These are phyloP conservation scores for Paraphysoderma sedebokerense DNA, from an alignment of 371 early-diverging fungal genomes.

Conservation along the genomic window DNA sequence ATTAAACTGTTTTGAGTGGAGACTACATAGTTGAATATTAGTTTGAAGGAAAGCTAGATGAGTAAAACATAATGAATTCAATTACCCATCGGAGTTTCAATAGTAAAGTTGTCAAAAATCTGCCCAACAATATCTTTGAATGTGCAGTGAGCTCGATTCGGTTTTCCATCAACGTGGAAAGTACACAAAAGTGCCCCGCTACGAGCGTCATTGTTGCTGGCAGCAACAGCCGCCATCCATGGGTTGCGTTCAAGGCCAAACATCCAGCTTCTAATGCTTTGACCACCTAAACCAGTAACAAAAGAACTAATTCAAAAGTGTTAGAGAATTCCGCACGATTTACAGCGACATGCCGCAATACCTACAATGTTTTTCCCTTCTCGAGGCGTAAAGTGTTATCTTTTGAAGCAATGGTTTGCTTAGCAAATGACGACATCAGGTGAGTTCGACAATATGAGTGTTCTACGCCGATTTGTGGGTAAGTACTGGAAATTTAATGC, in stretches of 20 bases:
- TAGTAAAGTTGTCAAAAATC: constrained; percentile 12
- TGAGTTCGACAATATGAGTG: constrained; percentile 10
- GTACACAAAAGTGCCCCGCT: constrained; percentile 18
- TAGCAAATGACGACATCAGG: constrained; percentile 13
- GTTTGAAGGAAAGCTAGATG: no score
- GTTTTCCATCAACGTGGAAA: constrained; percentile 9
- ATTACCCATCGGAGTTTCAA: not conserved
- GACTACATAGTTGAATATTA: not conserved
- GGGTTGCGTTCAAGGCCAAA: constrained; percentile 6
- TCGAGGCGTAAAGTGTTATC: not conserved
- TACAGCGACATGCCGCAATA: constrained; percentile 5
- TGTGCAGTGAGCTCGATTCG: constrained; percentile 10
- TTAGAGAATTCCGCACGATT: constrained; percentile 15
- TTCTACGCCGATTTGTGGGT: not conserved
- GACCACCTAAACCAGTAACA: constrained; percentile 19
- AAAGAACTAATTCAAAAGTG: no score
- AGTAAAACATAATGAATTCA: not conserved
- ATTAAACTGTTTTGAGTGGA: no score
- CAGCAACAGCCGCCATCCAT: constrained; percentile 19
- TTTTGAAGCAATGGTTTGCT: not conserved
- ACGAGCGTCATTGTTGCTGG: constrained; percentile 11
- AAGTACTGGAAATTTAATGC: constrained; percentile 3
- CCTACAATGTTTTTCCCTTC: not conserved
- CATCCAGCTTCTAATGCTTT: constrained; percentile 12
- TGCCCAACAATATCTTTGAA: constrained; percentile 13